phyloP scores from a whole-genome alignment of 2,329 filamentous ascomycete genomes.

The Arachnopeziza araneosa region DNA sequence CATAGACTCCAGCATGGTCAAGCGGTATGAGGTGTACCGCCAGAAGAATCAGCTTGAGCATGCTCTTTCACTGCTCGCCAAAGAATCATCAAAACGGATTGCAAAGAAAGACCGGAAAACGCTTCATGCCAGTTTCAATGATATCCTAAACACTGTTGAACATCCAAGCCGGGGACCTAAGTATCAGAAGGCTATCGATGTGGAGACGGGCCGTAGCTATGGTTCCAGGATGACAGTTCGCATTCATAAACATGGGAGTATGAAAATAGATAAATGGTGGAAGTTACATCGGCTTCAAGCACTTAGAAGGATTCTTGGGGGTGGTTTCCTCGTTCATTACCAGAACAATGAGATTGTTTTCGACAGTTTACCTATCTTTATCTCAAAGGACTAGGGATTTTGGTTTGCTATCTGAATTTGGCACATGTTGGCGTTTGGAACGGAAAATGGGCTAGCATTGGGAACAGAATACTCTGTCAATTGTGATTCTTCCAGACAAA shows the following conservation, averaged over 20 bases:
- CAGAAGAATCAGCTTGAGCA: constrained; percentile 56
- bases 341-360: constrained; percentile 56
- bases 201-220: constrained; percentile 52
- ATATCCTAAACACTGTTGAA: constrained; percentile 61
- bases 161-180: constrained; percentile 61
- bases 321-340: constrained; percentile 59
- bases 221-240: constrained; percentile 58
- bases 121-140: constrained; percentile 60
- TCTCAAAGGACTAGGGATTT: neutral
- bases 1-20: constrained; percentile 42
- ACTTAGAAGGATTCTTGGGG: constrained; percentile 53
- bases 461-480: no score
- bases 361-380: constrained; percentile 44
- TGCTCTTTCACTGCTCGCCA: constrained; percentile 53
- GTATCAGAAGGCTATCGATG: constrained; percentile 58
- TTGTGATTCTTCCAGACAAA: neutral
- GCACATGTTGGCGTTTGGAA: neutral
- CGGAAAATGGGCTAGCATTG: neutral
- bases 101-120: constrained; percentile 62
- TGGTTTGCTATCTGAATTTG: neutral
- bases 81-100: constrained; percentile 53
- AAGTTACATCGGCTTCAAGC: constrained; percentile 60
- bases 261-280: constrained; percentile 69
- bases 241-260: constrained; percentile 51
- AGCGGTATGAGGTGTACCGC: constrained; percentile 63